A percentile compares a stretch with the other conserved stretches of the same genome.
Evolutionary conservation across 192 early-diverging fungal species (phyloP).

Genomic region (Coemansia sp.): DNA sequence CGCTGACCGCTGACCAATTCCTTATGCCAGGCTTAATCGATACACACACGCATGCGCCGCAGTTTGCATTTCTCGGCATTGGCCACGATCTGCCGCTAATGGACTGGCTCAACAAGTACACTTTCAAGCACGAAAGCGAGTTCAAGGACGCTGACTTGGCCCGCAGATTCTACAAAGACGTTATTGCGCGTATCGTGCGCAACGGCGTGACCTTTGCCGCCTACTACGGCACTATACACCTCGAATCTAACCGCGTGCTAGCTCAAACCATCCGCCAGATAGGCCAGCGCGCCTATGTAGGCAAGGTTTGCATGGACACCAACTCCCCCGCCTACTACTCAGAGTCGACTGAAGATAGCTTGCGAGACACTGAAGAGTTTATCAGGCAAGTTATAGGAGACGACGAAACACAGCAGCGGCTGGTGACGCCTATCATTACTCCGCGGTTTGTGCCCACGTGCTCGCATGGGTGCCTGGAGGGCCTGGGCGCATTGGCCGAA

Average conservation of each 20-base stretch:
- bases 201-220: conserved; percentile 90
- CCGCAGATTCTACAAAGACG: conserved; percentile 63
- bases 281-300: conserved; percentile 93
- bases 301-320: conserved; percentile 96
- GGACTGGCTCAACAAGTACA: conserved; percentile 87
- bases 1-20: conserved; percentile 65
- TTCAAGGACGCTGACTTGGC: conserved; percentile 75
- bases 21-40: conserved; percentile 91
- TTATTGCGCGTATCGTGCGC: conserved; percentile 67
- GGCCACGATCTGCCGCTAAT: conserved; percentile 90
- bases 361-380: conserved; percentile 69
- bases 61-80: conserved; percentile 85
- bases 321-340: conserved; percentile 78
- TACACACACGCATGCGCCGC: conserved; percentile 93
- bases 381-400: conserved; percentile 59
- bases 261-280: conserved; percentile 69
- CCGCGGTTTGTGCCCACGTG: conserved; percentile 93
- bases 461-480: conserved; percentile 66
- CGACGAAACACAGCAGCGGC: conserved; percentile 12
- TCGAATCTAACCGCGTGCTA: conserved; percentile 71
- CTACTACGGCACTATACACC: conserved; percentile 92
- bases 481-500: conserved; percentile 70
- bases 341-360: conserved; percentile 68
- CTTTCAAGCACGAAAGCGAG: conserved; percentile 81
- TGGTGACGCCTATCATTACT: conserved; percentile 83